These are phyloP conservation scores for Porogramme epimiltina DNA, from an alignment of 1,284 basidiomycete species.

Conservation along the genomic window DNA sequence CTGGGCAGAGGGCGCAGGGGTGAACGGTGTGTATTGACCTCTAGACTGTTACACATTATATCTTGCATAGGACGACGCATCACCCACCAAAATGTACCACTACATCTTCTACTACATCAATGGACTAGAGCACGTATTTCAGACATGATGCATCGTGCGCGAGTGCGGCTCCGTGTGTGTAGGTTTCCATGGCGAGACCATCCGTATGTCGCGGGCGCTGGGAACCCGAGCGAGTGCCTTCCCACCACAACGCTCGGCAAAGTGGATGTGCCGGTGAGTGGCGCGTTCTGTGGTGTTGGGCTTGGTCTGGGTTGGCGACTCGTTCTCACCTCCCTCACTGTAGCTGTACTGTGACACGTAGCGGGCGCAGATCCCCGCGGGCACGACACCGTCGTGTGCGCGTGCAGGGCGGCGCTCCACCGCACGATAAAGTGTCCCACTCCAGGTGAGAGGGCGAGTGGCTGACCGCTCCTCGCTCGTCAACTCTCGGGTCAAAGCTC, in stretches of 20 bases:
- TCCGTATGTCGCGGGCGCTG: neutral
- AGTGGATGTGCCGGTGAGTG: slow-evolving; percentile 15
- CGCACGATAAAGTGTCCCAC: slow-evolving; percentile 8
- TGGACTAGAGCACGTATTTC: slow-evolving; percentile 16
- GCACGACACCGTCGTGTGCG: slow-evolving; percentile 2
- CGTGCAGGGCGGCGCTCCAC: slow-evolving; percentile 6
- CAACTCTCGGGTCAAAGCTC: too few relatives aligned
- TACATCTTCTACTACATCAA: slow-evolving; percentile 16
- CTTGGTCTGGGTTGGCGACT: neutral
- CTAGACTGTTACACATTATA: slow-evolving; percentile 19
- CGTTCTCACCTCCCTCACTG: slow-evolving; percentile 20
- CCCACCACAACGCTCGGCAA: slow-evolving; percentile 9
- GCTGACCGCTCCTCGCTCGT: too few relatives aligned
- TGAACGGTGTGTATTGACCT: slow-evolving; percentile 25
- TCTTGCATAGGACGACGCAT: slow-evolving; percentile 17
- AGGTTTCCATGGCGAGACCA: slow-evolving; percentile 18
- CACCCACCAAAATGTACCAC: slow-evolving; percentile 25
- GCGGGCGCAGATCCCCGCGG: neutral
- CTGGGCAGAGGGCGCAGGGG: slow-evolving; percentile 47
- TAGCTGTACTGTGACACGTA: slow-evolving; percentile 7
- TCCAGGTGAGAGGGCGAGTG: neutral
- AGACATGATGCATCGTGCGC: neutral
- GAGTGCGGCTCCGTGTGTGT: slow-evolving; percentile 1
- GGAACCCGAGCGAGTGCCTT: slow-evolving; percentile 4
- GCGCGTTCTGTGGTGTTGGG: slow-evolving; percentile 2